Percentiles rank a stretch among this genome's conserved stretches.
Evolutionary conservation across 257 asterid genomes (phyloP).

Genomic region (Lithospermum erythrorhizon): DNA sequence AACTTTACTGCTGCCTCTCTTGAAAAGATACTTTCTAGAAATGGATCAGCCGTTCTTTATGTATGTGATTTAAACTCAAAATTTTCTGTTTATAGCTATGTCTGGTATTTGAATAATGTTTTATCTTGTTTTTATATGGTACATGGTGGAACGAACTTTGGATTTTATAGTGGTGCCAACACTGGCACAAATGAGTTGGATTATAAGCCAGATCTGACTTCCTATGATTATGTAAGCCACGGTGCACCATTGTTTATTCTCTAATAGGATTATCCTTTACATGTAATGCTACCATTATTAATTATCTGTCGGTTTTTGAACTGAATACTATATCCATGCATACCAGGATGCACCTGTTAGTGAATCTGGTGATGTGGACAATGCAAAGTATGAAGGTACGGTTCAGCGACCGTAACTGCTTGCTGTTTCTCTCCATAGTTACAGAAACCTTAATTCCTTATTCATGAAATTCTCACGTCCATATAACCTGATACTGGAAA

Average conservation of each 20-base stretch:
- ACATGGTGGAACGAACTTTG: conserved; percentile 95
- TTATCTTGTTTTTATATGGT: conserved; percentile 53
- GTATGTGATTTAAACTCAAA: conserved; percentile 35
- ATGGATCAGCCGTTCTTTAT: conserved; percentile 92
- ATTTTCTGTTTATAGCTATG: conserved; percentile 13
- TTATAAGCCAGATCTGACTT: conserved; percentile 85
- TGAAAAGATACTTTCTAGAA: conserved; percentile 63
- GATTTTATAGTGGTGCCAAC: conserved; percentile 91
- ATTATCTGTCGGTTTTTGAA: conserved; percentile 12
- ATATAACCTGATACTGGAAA: background rate
- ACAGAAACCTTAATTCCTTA: background rate
- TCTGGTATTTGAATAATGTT: conserved; percentile 4
- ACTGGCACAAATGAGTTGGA: conserved; percentile 66
- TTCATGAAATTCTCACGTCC: background rate
- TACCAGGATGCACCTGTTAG: conserved; percentile 88
- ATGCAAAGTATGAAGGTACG: conserved; percentile 69
- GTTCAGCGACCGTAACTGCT: background rate
- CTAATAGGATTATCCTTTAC: background rate
- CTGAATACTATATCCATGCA: conserved; percentile 14
- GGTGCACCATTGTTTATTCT: too few species aligned
- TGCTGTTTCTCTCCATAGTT: background rate
- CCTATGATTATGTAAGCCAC: conserved; percentile 84
- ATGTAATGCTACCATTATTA: conserved; percentile 4
- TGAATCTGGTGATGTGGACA: conserved; percentile 90
- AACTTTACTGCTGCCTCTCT: conserved; percentile 50